Conservation (phyloP, 495 filamentous ascomycete genomes). For the Bombardia bombarda region DNA sequence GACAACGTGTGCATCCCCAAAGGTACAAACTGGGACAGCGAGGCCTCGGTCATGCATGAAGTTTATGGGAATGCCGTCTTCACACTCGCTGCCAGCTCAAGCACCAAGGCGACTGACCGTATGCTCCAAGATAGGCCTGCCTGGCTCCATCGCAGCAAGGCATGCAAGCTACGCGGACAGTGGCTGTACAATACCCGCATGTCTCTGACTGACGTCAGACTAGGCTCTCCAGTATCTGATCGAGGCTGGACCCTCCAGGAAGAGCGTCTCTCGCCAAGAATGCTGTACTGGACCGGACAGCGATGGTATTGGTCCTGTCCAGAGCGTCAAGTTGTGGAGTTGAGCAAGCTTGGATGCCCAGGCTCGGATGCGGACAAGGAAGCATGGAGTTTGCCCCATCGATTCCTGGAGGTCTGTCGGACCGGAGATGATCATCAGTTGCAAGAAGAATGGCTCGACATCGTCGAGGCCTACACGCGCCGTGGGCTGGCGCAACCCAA, state of each 20-base stretch:
- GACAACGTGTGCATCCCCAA: conserved; percentile 27
- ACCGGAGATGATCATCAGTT: conserved; percentile 16
- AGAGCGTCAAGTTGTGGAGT: conserved; percentile 16
- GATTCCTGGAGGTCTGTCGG: conserved; percentile 19
- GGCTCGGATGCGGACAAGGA: not conserved
- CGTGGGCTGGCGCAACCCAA: conserved; percentile 19
- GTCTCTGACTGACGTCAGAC: conserved; percentile 14
- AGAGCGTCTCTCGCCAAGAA: conserved; percentile 23
- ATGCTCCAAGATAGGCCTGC: conserved; percentile 16
- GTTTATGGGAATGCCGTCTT: conserved; percentile 27
- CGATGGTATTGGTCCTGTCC: conserved; percentile 27
- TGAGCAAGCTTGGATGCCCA: conserved; percentile 4
- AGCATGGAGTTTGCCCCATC: conserved; percentile 16
- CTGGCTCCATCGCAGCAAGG: conserved; percentile 17
- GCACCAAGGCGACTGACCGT: conserved; percentile 21
- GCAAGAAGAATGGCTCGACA: conserved; percentile 26
- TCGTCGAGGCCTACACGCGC: conserved; percentile 22
- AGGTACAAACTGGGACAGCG: conserved; percentile 25
- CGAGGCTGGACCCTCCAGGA: conserved; percentile 27
- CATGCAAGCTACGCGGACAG: conserved; percentile 17
- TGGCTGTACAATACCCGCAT: conserved; percentile 17
- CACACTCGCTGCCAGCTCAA: conserved; percentile 22
- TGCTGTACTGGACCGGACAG: conserved; percentile 25
- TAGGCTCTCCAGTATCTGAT: conserved; percentile 17
- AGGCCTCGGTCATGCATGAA: conserved; percentile 24